These are phyloP conservation scores for Centaurea solstitialis DNA, from an alignment of 129 eudicot genomes.

Conservation along the genomic window DNA sequence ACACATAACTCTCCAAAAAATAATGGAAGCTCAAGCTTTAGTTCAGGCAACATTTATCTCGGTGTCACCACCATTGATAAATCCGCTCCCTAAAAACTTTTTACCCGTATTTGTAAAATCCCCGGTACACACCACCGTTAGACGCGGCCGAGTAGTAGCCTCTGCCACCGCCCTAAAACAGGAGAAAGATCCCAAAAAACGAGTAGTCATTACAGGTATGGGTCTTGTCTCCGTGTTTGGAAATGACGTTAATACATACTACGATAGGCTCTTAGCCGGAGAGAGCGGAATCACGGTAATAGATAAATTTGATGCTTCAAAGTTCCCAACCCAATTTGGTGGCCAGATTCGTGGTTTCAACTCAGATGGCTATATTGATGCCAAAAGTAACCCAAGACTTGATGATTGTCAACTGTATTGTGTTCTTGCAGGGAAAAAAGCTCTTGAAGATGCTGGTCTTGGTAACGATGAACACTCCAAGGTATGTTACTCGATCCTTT, in stretches of 20 bases:
- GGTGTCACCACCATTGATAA: conserved; percentile 31
- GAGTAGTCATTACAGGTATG: conserved; percentile 85
- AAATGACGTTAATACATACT: conserved; percentile 63
- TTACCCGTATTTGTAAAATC: background rate
- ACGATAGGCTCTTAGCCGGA: conserved; percentile 72
- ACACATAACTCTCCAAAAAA: background rate
- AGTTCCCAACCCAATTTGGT: conserved; percentile 65
- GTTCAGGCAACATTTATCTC: conserved; percentile 25
- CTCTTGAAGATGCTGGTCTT: conserved; percentile 72
- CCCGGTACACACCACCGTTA: conserved; percentile 14
- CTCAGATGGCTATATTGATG: conserved; percentile 62
- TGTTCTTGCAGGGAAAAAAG: conserved; percentile 84
- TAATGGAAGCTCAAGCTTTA: conserved; percentile 55
- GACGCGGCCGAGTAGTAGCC: conserved; percentile 1
- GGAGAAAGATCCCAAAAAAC: conserved; percentile 79
- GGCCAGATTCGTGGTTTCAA: conserved; percentile 77
- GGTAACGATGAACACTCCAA: conserved; percentile 42
- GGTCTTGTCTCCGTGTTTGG: conserved; percentile 89
- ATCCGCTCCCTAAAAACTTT: conserved; percentile 9
- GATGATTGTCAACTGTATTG: conserved; percentile 74
- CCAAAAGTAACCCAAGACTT: conserved; percentile 54
- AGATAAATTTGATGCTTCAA: conserved; percentile 75
- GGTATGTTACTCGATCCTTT: too few relatives aligned
- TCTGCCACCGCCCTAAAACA: conserved; percentile 43
- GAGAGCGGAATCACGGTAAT: conserved; percentile 65